Conservation (phyloP, 2,329 filamentous ascomycete species). For the Calonectria pteridis region DNA sequence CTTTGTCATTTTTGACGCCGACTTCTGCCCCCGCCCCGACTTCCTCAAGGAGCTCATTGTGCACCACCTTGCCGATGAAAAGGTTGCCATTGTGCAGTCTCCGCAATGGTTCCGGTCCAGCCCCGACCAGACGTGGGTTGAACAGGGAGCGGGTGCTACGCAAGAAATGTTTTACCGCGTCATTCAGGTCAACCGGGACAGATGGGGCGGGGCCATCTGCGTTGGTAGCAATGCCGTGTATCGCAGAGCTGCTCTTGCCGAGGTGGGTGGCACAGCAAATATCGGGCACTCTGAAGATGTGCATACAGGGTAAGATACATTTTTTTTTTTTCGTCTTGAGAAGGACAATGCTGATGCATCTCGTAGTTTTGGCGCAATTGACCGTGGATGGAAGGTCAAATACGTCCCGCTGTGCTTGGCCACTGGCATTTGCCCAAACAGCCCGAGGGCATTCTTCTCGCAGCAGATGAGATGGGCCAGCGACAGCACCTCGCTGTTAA, state of each 20-base stretch:
- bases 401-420: not conserved
- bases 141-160: not conserved
- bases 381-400: constrained; percentile 6
- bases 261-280: not conserved
- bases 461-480: constrained; percentile 7
- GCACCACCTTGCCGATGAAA: not conserved
- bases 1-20: constrained; percentile 2
- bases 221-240: constrained; percentile 3
- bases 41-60: not conserved
- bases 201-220: not conserved
- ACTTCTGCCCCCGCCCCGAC: not conserved
- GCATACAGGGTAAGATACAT: not conserved
- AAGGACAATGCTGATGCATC: not conserved
- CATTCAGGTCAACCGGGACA: not conserved
- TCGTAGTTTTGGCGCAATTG: not conserved
- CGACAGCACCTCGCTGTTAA: not conserved
- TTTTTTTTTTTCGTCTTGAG: not conserved
- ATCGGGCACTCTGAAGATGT: constrained; percentile 2
- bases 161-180: constrained; percentile 5
- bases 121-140: not conserved
- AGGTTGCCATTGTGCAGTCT: constrained; percentile 4
- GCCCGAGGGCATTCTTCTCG: not conserved
- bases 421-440: not conserved
- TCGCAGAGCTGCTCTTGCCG: not conserved
- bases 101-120: not conserved